Conservation (phyloP, 2,329 filamentous ascomycete genomes). For the Setomelanomma holmii region DNA sequence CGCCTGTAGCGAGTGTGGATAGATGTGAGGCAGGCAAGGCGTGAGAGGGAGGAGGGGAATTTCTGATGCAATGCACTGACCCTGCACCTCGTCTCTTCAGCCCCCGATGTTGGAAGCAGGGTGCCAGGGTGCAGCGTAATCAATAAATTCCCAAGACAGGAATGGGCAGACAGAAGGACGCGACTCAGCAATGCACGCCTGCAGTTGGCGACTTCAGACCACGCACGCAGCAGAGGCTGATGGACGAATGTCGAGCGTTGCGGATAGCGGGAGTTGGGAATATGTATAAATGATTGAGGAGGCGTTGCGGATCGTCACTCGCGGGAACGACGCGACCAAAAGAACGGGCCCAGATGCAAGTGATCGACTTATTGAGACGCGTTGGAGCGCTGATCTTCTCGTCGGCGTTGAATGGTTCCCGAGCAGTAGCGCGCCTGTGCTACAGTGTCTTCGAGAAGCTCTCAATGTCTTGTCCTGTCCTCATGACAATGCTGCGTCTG, state of each 20-base stretch:
- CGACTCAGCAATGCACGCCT: slow-evolving; percentile 7
- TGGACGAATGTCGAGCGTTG: neutral
- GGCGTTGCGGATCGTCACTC: slow-evolving; percentile 21
- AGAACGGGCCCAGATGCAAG: neutral
- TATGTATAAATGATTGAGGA: slow-evolving; percentile 15
- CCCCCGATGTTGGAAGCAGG: slow-evolving; percentile 7
- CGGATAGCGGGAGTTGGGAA: slow-evolving; percentile 17
- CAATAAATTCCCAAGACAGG: slow-evolving; percentile 22
- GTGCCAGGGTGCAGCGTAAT: slow-evolving; percentile 24
- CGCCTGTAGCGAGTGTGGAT: slow-evolving; percentile 10
- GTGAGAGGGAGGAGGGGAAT: slow-evolving; percentile 18
- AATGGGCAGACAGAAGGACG: slow-evolving; percentile 24
- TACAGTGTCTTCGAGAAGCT: neutral
- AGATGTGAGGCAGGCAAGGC: slow-evolving; percentile 10
- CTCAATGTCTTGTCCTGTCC: slow-evolving; percentile 11
- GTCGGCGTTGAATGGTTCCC: neutral
- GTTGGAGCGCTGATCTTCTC: slow-evolving; percentile 4
- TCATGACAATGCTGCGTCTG: slow-evolving; percentile 12
- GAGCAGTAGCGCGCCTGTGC: neutral
- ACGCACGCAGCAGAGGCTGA: neutral
- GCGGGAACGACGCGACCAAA: slow-evolving; percentile 17
- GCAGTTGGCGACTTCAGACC: neutral
- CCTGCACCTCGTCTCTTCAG: slow-evolving; percentile 4
- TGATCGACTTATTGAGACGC: slow-evolving; percentile 16
- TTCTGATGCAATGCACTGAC: slow-evolving; percentile 29